Percentiles rank a stretch among this genome's conserved stretches.
These are phyloP conservation scores for Colletotrichum liriopes DNA, from an alignment of 2,329 filamentous ascomycete species.

Conservation along the genomic window DNA sequence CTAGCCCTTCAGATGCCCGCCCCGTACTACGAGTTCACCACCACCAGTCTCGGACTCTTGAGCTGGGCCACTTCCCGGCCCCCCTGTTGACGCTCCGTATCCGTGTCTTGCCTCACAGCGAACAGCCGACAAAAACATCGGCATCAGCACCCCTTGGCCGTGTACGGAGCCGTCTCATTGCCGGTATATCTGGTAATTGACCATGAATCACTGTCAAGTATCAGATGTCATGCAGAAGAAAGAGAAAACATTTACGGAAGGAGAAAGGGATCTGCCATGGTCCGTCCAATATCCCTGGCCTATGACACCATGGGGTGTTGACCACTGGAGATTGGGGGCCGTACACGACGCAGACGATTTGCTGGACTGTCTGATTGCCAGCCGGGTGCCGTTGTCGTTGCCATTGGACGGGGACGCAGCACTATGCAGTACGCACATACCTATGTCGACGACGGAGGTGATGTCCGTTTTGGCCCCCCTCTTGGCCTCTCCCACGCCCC, in stretches of 20 bases:
- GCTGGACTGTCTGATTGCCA: constrained; percentile 34
- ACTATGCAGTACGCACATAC: constrained; percentile 2
- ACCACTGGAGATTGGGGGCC: constrained; percentile 33
- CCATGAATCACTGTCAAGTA: constrained; percentile 20
- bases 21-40: neutral
- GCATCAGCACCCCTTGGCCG: neutral
- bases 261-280: constrained; percentile 36
- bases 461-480: constrained; percentile 29
- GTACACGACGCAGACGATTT: constrained; percentile 16
- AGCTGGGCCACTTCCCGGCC: neutral
- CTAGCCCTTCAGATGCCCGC: neutral
- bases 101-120: constrained; percentile 16
- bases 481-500: constrained; percentile 18
- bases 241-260: constrained; percentile 25
- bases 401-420: neutral
- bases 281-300: constrained; percentile 35
- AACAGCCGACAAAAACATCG: neutral
- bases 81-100: constrained; percentile 8
- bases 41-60: neutral
- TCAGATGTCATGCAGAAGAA: constrained; percentile 17
- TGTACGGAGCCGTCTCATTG: neutral
- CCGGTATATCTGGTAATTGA: neutral
- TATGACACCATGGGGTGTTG: constrained; percentile 36
- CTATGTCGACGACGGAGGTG: constrained; percentile 13
- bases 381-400: constrained; percentile 23